These are phyloP conservation scores for Dactylellina leptospora DNA, from an alignment of 2,329 filamentous ascomycete species.

Conservation along the genomic window DNA sequence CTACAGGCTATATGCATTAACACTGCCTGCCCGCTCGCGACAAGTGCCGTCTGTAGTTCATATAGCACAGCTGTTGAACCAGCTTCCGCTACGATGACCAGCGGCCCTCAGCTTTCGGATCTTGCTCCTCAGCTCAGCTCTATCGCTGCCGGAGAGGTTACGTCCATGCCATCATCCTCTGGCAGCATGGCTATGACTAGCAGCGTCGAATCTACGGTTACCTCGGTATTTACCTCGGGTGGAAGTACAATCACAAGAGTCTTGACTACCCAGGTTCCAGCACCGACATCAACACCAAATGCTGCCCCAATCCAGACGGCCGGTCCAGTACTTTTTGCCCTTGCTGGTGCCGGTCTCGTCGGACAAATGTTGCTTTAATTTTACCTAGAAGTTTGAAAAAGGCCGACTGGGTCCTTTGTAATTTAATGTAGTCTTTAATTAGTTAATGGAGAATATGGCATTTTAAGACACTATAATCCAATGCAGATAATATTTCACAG, in stretches of 20 bases:
- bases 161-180: slow-evolving; percentile 12
- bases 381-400: no score
- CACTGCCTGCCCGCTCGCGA: slow-evolving; percentile 63
- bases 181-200: neutral
- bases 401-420: no score
- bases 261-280: slow-evolving; percentile 13
- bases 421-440: no score
- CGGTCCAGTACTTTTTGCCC: slow-evolving; percentile 13
- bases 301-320: slow-evolving; percentile 15
- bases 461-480: no score
- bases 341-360: slow-evolving; percentile 25
- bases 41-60: slow-evolving; percentile 62
- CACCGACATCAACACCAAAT: slow-evolving; percentile 22
- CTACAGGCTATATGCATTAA: slow-evolving; percentile 69
- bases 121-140: slow-evolving; percentile 25
- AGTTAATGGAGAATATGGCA: no score
- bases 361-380: slow-evolving; percentile 29
- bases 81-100: slow-evolving; percentile 6
- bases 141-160: slow-evolving; percentile 18
- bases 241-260: neutral
- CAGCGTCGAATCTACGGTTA: slow-evolving; percentile 5
- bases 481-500: no score
- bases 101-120: slow-evolving; percentile 28
- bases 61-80: slow-evolving; percentile 59
- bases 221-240: slow-evolving; percentile 12